phyloP scores from a whole-genome alignment of 148 eudicot species.

The Talinum fruticosum region DNA sequence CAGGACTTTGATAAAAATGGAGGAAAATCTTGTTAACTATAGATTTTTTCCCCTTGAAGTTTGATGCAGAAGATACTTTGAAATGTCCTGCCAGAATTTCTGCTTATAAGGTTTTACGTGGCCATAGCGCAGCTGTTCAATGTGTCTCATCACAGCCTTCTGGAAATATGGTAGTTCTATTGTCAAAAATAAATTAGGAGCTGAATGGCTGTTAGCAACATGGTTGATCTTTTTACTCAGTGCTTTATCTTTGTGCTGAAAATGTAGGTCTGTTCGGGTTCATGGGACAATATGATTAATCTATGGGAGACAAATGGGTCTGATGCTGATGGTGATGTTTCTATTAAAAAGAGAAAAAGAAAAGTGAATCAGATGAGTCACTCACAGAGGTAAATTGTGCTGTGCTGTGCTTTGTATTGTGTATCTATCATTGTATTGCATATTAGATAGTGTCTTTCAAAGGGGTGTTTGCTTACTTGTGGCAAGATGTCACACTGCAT shows the following conservation, averaged over 20 bases:
- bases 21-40: conserved; percentile 2
- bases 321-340: conserved; percentile 50
- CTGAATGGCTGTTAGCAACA: background rate
- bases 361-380: conserved; percentile 42
- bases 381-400: conserved; percentile 78
- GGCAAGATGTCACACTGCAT: background rate
- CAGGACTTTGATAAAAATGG: background rate
- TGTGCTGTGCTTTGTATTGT: background rate
- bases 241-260: conserved; percentile 16
- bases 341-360: conserved; percentile 80
- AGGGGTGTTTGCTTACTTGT: background rate
- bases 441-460: background rate
- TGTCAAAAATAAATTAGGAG: conserved; percentile 1
- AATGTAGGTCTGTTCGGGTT: conserved; percentile 83
- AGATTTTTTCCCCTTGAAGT: conserved; percentile 29
- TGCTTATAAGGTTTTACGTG: conserved; percentile 71
- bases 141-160: conserved; percentile 66
- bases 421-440: no score
- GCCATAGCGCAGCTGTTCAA: conserved; percentile 79
- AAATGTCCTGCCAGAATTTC: conserved; percentile 44
- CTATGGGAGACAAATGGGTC: conserved; percentile 70
- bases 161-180: conserved; percentile 65
- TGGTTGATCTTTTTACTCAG: background rate
- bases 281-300: conserved; percentile 86
- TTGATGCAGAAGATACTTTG: conserved; percentile 40